phyloP scores from a whole-genome alignment of 805 yeast genomes.

The Teunomyces panamensis region DNA sequence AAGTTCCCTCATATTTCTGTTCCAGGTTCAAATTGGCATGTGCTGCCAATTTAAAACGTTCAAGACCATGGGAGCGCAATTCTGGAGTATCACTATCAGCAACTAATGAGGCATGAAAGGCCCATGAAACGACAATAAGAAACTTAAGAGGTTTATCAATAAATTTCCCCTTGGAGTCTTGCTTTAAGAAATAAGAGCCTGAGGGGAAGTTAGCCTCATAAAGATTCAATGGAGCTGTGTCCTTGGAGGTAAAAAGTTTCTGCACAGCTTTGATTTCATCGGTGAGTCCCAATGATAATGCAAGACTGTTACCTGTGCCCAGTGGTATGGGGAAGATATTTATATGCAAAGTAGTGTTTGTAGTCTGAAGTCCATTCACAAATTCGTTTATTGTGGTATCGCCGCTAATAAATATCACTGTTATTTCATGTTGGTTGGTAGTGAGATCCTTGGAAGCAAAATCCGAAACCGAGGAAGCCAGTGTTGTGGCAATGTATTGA shows the following conservation, averaged over 20 bases:
- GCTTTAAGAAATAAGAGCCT: constrained; percentile 20
- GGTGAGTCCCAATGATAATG: constrained; percentile 52
- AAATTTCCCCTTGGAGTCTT: constrained; percentile 14
- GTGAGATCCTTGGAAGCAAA: constrained; percentile 28
- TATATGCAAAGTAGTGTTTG: constrained; percentile 7
- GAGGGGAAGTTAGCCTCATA: constrained; percentile 45
- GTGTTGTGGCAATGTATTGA: constrained; percentile 42
- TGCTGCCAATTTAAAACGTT: constrained; percentile 72
- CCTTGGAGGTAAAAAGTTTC: constrained; percentile 29
- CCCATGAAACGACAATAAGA: constrained; percentile 77
- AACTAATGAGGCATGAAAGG: constrained; percentile 80
- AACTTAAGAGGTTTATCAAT: constrained; percentile 28
- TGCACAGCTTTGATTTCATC: constrained; percentile 28
- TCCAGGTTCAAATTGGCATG: constrained; percentile 44
- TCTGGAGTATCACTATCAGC: constrained; percentile 75
- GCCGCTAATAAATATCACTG: constrained; percentile 71
- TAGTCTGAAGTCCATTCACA: constrained; percentile 45
- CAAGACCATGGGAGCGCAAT: constrained; percentile 58
- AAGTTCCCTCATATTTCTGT: constrained; percentile 51
- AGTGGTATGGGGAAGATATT: constrained; percentile 53
- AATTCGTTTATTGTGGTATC: constrained; percentile 84
- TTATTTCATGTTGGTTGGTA: constrained; percentile 16
- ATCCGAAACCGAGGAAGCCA: constrained; percentile 36
- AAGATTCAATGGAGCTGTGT: constrained; percentile 37
- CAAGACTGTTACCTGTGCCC: constrained; percentile 86